A percentile compares a stretch with the other conserved stretches of the same genome.
Conservation (phyloP, 202 grass and related monocot genomes). For the Miscanthus sacchariflorus region DNA sequence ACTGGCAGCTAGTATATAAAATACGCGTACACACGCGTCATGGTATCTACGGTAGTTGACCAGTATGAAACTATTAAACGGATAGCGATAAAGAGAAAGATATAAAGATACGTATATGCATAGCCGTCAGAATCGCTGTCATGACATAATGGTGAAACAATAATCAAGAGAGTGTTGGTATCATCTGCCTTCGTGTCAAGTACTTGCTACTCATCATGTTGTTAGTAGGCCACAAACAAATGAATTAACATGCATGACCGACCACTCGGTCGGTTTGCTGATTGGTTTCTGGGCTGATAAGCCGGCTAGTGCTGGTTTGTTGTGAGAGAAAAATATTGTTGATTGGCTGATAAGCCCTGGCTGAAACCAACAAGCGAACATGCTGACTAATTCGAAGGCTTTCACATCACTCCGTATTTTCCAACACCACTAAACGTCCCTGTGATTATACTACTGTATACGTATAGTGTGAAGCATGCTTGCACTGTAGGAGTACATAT, state of each 20-base stretch:
- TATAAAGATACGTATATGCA: background rate
- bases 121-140: conserved; percentile 36
- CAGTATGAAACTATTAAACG: conserved; percentile 33
- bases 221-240: background rate
- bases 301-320: too few species aligned
- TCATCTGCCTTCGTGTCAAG: conserved; percentile 13
- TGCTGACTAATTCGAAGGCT: background rate
- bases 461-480: background rate
- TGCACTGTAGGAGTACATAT: background rate
- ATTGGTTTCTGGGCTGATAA: too few species aligned
- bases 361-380: too few species aligned
- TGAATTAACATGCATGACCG: background rate
- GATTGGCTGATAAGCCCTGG: too few species aligned
- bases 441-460: background rate
- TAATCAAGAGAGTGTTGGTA: background rate
- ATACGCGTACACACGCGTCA: conserved; percentile 15
- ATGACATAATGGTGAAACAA: conserved; percentile 18
- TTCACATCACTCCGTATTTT: background rate
- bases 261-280: background rate
- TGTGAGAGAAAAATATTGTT: too few species aligned
- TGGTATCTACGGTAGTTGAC: conserved; percentile 7
- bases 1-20: conserved; percentile 14
- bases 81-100: background rate
- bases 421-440: background rate
- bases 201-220: background rate